Percentiles rank a stretch among this genome's conserved stretches.
Conservation (phyloP, 2,329 filamentous ascomycete species). For the Lasiodiplodia hormozganensis region DNA sequence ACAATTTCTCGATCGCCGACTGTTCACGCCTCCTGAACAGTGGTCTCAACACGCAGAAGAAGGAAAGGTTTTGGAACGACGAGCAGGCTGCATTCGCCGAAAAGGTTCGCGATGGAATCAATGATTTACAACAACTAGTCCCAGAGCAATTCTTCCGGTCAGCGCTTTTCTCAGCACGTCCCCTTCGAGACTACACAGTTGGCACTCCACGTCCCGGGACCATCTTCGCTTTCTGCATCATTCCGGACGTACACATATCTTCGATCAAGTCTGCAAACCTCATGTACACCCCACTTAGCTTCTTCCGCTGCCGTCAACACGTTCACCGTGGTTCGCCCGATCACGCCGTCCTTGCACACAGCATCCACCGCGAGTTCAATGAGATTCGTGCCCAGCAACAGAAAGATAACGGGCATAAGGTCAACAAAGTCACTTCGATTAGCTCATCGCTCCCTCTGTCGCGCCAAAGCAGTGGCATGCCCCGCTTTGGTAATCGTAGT, state of each 20-base stretch:
- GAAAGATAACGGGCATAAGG: slow-evolving; percentile 24
- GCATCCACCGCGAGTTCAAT: slow-evolving; percentile 56
- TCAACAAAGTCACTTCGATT: neutral
- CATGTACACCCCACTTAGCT: slow-evolving; percentile 50
- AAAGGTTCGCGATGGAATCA: slow-evolving; percentile 42
- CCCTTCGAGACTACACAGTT: slow-evolving; percentile 40
- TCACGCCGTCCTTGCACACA: slow-evolving; percentile 51
- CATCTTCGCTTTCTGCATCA: slow-evolving; percentile 50
- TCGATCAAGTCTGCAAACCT: slow-evolving; percentile 38
- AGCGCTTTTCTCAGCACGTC: slow-evolving; percentile 52
- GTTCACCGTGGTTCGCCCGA: slow-evolving; percentile 54
- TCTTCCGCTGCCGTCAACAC: slow-evolving; percentile 54
- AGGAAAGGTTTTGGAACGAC: slow-evolving; percentile 31
- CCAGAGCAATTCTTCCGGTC: slow-evolving; percentile 50
- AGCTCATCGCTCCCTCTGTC: neutral
- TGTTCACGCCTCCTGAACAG: slow-evolving; percentile 31
- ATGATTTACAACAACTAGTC: slow-evolving; percentile 41
- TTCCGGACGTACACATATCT: slow-evolving; percentile 50
- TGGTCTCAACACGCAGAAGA: slow-evolving; percentile 20
- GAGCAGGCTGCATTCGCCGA: slow-evolving; percentile 47
- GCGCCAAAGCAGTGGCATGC: slow-evolving; percentile 6
- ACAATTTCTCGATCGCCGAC: slow-evolving; percentile 36
- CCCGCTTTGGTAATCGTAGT: neutral
- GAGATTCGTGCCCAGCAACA: slow-evolving; percentile 32
- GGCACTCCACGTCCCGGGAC: slow-evolving; percentile 17